Evolutionary conservation across 2,329 filamentous ascomycete genomes (phyloP), one percentile per base, ranked within the genome.

Genomic region (Beauveria asiatica): DNA sequence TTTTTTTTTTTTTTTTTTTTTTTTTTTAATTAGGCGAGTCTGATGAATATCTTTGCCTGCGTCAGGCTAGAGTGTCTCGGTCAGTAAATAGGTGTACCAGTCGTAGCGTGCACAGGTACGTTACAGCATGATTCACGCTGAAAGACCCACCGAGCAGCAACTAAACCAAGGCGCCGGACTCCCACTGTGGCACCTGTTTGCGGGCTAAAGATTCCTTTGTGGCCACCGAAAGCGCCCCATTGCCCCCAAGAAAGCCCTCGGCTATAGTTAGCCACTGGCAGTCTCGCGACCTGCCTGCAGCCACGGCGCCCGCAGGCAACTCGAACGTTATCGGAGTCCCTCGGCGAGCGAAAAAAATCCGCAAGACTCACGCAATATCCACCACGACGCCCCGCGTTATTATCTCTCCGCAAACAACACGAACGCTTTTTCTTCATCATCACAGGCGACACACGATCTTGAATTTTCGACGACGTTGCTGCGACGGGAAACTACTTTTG

Each of bases 271-370:
- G 1, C n/a, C 45, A 17, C 25, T 17, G 17, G 25, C 16, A 30
- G 23, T 25, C 46, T 25, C 23, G 21, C 21, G 46, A 50, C 48
- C 30, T 27, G 19, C 48, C 48, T 48, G 45, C 16, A 17, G 44
- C 13, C 23, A 11, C 17, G 27, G 13, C 16, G 13, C 23, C 23
- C 16, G 11, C 17, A 21, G 21, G 21, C 19, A 25, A 41, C 33
- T 41, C 21, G 44, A 19, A 52, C 57, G 45, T 50, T 57, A 57
- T 61, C 60, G 60, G 55, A 61, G 27, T 42, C 60, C 60, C 60
- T 59, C 60, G 60, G 60, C 50, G 37, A 37, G 60, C 60, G 54
- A 53, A 53, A 57, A 58, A 61, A 61, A 33, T 49, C 49, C 55
- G 60, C 48, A 54, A 45, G 37, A 56, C 39, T 46, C 44, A 44